A percentile compares a stretch with the other conserved stretches of the same genome.
These are phyloP conservation scores for Jacaranda mimosifolia DNA, from an alignment of 257 asterid genomes.

Conservation along the genomic window DNA sequence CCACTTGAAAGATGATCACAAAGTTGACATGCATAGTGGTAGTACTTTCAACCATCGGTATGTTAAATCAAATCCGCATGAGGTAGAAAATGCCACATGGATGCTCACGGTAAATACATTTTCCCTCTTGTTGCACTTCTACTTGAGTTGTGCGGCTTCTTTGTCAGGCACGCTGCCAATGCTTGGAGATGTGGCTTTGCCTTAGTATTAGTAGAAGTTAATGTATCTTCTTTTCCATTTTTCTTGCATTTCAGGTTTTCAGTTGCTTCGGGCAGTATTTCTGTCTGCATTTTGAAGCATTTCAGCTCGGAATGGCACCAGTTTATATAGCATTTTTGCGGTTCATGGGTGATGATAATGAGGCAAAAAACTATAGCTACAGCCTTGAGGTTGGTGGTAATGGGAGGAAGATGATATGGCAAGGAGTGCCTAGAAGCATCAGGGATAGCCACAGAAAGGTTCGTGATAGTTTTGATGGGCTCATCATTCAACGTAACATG, in stretches of 20 bases:
- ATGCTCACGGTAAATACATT: slow-evolving; percentile 52
- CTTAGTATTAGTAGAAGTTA: neutral
- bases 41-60: slow-evolving; percentile 58
- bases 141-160: neutral
- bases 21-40: slow-evolving; percentile 57
- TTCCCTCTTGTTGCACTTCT: slow-evolving; percentile 10
- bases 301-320: slow-evolving; percentile 54
- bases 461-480: slow-evolving; percentile 60
- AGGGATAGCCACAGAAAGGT: slow-evolving; percentile 55
- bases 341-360: slow-evolving; percentile 56
- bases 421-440: slow-evolving; percentile 59
- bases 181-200: neutral
- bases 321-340: slow-evolving; percentile 53
- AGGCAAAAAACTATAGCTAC: slow-evolving; percentile 53
- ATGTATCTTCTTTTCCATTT: neutral
- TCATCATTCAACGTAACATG: slow-evolving; percentile 56
- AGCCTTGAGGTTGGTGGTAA: slow-evolving; percentile 57
- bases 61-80: slow-evolving; percentile 55
- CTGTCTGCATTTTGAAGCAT: slow-evolving; percentile 57
- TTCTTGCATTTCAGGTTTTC: slow-evolving; percentile 46
- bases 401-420: slow-evolving; percentile 58
- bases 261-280: slow-evolving; percentile 57
- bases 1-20: slow-evolving; percentile 59
- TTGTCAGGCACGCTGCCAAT: neutral
- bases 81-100: slow-evolving; percentile 57